Base-by-base conservation (phyloP, 1,284 basidiomycete species). In the Cryptococcus floricola region DNA sequence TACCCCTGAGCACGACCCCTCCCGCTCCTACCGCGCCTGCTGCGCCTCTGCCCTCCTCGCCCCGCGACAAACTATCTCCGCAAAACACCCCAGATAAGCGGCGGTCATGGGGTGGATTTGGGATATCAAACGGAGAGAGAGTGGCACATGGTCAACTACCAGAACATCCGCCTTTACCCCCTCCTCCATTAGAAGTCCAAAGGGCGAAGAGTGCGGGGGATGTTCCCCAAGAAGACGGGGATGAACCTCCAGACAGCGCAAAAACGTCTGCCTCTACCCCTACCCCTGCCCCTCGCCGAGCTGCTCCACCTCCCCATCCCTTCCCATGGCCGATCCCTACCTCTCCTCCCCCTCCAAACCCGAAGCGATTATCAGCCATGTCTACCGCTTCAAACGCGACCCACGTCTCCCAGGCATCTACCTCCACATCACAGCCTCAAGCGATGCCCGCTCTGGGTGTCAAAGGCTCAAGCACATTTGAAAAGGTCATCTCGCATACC, bases 401-500 rank as follows among this genome's bases (percentile, higher is more conserved):
- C 19, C 48, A 50, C 19, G 19, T 34, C 25, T 38, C 48, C 19
- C 18, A 38, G 9, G 37, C 34, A 4, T 50, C 48, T 18, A 16
- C 38, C 34, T 39, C 48, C 16, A 34, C 25, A n/a, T 18, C 44
- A 9, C 44, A 46, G 25, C 18, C 45, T 1, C 45, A 46, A 23
- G 16, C 18, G 18, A 53, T 18, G 39, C 49, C 41, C n/a, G 62
- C 37, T 16, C 61, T 73, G 1, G 70, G 71, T n/a, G 61, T 69
- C 34, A 70, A 74, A 57, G 67, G 69, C 28, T 28, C 58, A 18
- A 64, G 59, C 18, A 70, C 73, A 13, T 65, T 78, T 38, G 78
- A 80, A 39, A 75, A 77, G 53, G 73, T 80, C 47, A 65, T 76
- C 18, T 77, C 74, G n/a, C 73, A 78, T 18, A 81, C 80, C 4